These are phyloP conservation scores for Protea cynaroides DNA, from an alignment of 164 flowering plant genomes.

Conservation along the genomic window DNA sequence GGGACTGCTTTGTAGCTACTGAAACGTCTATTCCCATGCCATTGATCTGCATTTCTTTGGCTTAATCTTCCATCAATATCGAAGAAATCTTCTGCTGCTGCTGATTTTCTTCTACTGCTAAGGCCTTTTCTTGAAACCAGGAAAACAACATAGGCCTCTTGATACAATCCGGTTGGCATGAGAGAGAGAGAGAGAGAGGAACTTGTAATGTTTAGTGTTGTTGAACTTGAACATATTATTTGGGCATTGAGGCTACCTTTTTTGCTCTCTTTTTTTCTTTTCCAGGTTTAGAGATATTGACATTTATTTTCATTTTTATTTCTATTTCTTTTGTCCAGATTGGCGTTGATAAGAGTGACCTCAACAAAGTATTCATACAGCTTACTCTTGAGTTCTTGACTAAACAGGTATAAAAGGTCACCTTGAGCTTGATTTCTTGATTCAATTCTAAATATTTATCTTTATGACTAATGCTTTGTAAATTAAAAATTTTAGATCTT, in stretches of 20 bases:
- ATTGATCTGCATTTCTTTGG: too few species aligned
- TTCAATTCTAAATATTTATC: too few species aligned
- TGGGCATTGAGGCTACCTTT: neutral
- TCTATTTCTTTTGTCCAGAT: conserved; percentile 44
- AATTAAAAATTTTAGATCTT: neutral
- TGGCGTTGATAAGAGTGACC: conserved; percentile 75
- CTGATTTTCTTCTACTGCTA: too few species aligned
- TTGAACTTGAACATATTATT: neutral
- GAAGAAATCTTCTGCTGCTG: too few species aligned
- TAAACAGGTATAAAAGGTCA: conserved; percentile 61
- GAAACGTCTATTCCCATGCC: too few species aligned
- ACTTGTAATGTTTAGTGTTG: too few species aligned
- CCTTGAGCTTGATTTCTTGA: neutral
- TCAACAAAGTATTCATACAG: conserved; percentile 73
- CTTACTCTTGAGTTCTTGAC: conserved; percentile 84
- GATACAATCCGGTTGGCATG: neutral
- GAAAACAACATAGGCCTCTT: neutral
- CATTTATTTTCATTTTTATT: conserved; percentile 1
- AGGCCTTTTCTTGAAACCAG: too few species aligned
- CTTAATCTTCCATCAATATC: too few species aligned
- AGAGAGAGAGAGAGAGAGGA: neutral
- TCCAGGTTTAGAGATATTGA: neutral
- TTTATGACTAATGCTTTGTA: too few species aligned
- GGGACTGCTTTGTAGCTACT: too few species aligned
- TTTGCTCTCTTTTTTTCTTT: too few species aligned